phyloP scores from a whole-genome alignment of 2,329 filamentous ascomycete species.

The Sclerotinia trifoliorum region DNA sequence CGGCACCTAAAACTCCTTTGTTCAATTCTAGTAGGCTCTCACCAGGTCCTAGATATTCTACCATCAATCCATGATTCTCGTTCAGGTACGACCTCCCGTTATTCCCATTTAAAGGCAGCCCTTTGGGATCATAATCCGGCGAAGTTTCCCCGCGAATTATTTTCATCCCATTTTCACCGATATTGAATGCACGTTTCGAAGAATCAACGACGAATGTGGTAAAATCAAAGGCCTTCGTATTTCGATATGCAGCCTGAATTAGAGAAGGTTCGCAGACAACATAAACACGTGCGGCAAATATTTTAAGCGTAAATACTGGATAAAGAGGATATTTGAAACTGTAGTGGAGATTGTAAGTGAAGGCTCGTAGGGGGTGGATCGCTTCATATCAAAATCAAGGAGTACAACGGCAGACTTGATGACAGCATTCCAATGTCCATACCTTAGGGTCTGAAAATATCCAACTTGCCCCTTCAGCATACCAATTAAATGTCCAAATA shows the following conservation, averaged over 20 bases:
- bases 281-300: constrained; percentile 48
- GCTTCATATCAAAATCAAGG: neutral
- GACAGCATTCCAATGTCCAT: constrained; percentile 15
- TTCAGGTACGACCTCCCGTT: constrained; percentile 40
- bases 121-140: constrained; percentile 35
- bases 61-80: constrained; percentile 42
- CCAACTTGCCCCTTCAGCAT: constrained; percentile 42
- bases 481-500: constrained; percentile 49
- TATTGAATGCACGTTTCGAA: constrained; percentile 43
- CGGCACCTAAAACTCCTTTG: constrained; percentile 41
- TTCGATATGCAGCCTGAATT: constrained; percentile 44
- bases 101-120: constrained; percentile 31
- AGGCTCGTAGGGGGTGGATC: neutral
- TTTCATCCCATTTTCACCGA: constrained; percentile 40
- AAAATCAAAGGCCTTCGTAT: constrained; percentile 45
- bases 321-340: constrained; percentile 30
- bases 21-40: constrained; percentile 44
- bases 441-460: constrained; percentile 45
- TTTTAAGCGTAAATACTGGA: constrained; percentile 47
- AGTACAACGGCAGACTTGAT: neutral
- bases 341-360: constrained; percentile 24
- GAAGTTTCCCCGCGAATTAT: constrained; percentile 37
- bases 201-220: constrained; percentile 45
- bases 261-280: constrained; percentile 46
- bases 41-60: constrained; percentile 40